Conservation (phyloP, 129 eudicot species). For the Chrysanthemum seticuspe region DNA sequence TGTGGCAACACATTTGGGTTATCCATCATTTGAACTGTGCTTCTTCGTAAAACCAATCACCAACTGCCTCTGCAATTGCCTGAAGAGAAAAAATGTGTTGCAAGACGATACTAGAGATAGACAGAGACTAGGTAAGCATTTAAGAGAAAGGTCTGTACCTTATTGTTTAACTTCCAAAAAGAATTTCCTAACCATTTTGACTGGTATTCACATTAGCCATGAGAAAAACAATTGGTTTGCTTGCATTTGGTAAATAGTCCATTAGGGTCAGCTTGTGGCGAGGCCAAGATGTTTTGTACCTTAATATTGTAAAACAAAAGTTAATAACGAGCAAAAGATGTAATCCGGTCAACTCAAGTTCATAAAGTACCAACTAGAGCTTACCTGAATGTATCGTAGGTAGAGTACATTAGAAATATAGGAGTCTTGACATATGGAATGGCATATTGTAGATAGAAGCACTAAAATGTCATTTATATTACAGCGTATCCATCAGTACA, state of each 20-base stretch:
- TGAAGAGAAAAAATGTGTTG: background rate
- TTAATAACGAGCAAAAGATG: conserved; percentile 4
- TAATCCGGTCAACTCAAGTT: background rate
- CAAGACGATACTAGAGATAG: background rate
- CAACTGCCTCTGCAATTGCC: conserved; percentile 41
- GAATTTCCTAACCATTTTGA: conserved; percentile 36
- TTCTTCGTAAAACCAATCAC: conserved; percentile 49
- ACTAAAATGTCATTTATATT: conserved; percentile 21
- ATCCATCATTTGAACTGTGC: conserved; percentile 31
- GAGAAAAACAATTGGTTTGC: conserved; percentile 40
- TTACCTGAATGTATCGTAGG: conserved; percentile 40
- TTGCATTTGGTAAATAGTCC: conserved; percentile 36
- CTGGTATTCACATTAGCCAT: conserved; percentile 35
- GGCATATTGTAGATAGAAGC: conserved; percentile 42
- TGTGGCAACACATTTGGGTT: conserved; percentile 38
- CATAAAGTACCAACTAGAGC: background rate
- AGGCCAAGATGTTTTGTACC: conserved; percentile 40
- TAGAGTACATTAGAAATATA: conserved; percentile 32
- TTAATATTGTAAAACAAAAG: background rate
- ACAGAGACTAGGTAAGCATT: background rate
- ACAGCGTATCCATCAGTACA: background rate
- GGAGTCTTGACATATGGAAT: conserved; percentile 37
- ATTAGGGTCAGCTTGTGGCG: conserved; percentile 35
- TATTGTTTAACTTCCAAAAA: conserved; percentile 26
- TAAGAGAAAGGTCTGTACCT: conserved; percentile 17